Evolutionary conservation across 2,329 filamentous ascomycete species (phyloP).

Genomic region (Botrytis sinoallii): DNA sequence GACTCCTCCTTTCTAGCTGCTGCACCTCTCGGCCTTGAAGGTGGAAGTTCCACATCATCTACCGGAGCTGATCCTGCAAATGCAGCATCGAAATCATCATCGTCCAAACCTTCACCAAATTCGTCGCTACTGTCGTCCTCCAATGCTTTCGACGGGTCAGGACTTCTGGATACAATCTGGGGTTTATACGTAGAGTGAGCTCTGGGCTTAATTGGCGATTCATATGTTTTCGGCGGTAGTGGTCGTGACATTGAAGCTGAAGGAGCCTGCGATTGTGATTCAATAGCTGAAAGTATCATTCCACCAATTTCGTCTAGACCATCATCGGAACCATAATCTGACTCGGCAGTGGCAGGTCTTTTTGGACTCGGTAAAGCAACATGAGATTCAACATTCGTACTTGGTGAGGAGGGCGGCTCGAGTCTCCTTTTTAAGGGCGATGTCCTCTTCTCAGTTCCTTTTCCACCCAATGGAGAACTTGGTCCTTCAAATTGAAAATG

Average conservation of each 20-base stretch:
- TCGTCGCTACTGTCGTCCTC: constrained; percentile 30
- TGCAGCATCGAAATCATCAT: constrained; percentile 43
- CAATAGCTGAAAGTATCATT: constrained; percentile 17
- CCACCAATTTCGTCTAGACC: constrained; percentile 17
- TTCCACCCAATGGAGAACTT: constrained; percentile 7
- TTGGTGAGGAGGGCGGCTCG: not conserved
- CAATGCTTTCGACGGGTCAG: not conserved
- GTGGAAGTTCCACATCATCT: constrained; percentile 40
- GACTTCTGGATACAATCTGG: not conserved
- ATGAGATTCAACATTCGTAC: not conserved
- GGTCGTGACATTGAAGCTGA: not conserved
- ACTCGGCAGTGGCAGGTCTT: constrained; percentile 8
- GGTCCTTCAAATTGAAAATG: constrained; percentile 2
- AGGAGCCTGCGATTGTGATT: constrained; percentile 13
- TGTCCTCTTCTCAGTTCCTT: constrained; percentile 5
- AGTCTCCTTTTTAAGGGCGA: constrained; percentile 8
- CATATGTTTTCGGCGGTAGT: not conserved
- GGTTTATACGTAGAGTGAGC: not conserved
- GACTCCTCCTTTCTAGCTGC: constrained; percentile 45
- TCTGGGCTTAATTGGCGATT: not conserved
- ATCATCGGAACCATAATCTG: constrained; percentile 19
- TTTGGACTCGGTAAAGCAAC: not conserved
- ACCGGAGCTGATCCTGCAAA: constrained; percentile 13
- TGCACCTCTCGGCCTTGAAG: constrained; percentile 6
- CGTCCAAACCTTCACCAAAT: constrained; percentile 47